phyloP scores from a whole-genome alignment of 257 asterid genomes.

The Petunia axillaris region DNA sequence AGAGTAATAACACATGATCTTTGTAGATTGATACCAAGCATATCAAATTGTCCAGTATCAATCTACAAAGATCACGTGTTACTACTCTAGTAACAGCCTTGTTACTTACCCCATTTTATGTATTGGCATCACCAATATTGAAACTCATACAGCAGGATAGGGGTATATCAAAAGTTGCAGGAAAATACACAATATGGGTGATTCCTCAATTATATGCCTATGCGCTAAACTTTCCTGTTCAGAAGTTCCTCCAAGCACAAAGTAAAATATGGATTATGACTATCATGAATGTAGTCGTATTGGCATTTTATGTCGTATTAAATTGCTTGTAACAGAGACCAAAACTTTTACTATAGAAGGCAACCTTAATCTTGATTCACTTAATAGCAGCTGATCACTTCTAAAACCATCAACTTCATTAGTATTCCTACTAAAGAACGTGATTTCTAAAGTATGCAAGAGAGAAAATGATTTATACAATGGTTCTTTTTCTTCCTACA shows the following conservation, averaged over 20 bases:
- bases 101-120: conserved; percentile 45
- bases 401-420: too few relatives aligned
- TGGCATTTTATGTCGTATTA: too few relatives aligned
- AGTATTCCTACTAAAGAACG: too few relatives aligned
- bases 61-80: conserved; percentile 76
- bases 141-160: conserved; percentile 50
- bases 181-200: conserved; percentile 68
- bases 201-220: conserved; percentile 78
- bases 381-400: too few relatives aligned
- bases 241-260: conserved; percentile 85
- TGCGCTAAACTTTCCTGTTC: conserved; percentile 75
- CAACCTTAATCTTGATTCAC: too few relatives aligned
- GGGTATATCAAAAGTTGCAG: conserved; percentile 57
- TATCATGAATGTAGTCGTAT: conserved; percentile 22
- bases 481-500: too few relatives aligned
- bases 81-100: conserved; percentile 56
- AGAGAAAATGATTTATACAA: too few relatives aligned
- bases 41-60: conserved; percentile 54
- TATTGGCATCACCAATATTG: conserved; percentile 59
- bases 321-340: too few relatives aligned
- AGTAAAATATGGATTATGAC: conserved; percentile 92
- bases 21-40: conserved; percentile 78
- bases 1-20: conserved; percentile 72
- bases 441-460: too few relatives aligned
- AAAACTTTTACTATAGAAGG: too few relatives aligned